Percentiles rank a stretch among this genome's conserved stretches.
Conservation (phyloP, 139 green algal species). For the Microglena sp. region DNA sequence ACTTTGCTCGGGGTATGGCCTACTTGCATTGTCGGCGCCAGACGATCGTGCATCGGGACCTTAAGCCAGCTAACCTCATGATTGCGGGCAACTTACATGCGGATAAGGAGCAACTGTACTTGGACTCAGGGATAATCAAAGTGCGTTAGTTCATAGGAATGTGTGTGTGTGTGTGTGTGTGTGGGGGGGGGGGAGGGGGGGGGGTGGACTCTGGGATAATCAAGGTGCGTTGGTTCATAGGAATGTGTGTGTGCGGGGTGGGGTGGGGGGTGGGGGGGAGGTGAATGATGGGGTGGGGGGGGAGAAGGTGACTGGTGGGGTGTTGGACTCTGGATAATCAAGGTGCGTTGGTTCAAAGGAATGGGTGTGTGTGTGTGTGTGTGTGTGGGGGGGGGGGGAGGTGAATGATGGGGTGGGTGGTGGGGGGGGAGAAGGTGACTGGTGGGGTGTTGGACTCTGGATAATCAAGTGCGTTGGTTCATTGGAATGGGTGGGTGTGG, state of each 20-base stretch:
- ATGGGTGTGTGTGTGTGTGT: conserved; percentile 2
- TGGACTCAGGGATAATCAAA: conserved; percentile 66
- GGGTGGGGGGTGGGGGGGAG: neutral
- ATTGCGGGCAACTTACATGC: conserved; percentile 57
- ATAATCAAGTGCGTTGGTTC: conserved; percentile 30
- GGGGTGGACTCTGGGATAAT: neutral
- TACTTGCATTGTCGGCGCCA: conserved; percentile 73
- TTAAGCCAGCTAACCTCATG: conserved; percentile 90
- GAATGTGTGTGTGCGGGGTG: conserved; percentile 11
- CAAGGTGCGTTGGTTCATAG: conserved; percentile 38
- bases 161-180: neutral
- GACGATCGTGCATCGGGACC: conserved; percentile 61
- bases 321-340: neutral
- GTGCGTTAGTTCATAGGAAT: conserved; percentile 53
- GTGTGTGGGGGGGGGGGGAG: neutral
- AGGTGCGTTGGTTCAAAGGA: conserved; percentile 42
- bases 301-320: neutral
- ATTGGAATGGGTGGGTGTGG: conserved; percentile 23
- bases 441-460: neutral
- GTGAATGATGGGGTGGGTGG: neutral
- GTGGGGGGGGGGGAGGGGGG: no score
- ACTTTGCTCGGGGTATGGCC: conserved; percentile 72
- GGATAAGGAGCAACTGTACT: conserved; percentile 47
- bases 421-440: neutral
- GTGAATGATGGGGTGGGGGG: neutral